phyloP scores from a whole-genome alignment of 768 basidiomycete genomes.

The Termitomyces sp. region DNA sequence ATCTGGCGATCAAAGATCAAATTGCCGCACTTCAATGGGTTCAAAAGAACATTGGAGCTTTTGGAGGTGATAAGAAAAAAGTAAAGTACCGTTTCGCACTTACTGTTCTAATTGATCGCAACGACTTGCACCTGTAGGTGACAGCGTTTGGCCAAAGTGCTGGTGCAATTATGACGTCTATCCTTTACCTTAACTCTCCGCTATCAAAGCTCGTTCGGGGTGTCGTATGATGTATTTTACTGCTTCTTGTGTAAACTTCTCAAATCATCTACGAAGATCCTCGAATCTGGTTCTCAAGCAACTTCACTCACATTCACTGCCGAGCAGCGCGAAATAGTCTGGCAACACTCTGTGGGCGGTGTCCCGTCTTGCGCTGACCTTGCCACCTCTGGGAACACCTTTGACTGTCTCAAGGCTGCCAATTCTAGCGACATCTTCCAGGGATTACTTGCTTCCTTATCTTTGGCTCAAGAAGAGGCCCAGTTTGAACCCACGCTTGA shows the following conservation, averaged over 20 bases:
- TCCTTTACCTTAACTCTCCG: not conserved
- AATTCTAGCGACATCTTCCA: slow-evolving; percentile 23
- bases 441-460: slow-evolving; percentile 18
- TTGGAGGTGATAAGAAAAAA: slow-evolving; percentile 49
- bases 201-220: slow-evolving; percentile 16
- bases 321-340: slow-evolving; percentile 21
- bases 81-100: slow-evolving; percentile 25
- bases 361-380: slow-evolving; percentile 20
- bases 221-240: slow-evolving; percentile 18
- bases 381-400: slow-evolving; percentile 24
- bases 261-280: slow-evolving; percentile 23
- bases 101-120: too few relatives aligned
- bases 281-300: slow-evolving; percentile 35
- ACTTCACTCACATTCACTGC: slow-evolving; percentile 22
- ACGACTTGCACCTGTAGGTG: not conserved
- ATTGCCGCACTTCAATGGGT: slow-evolving; percentile 40
- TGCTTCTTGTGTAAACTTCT: not conserved
- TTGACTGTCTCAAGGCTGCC: slow-evolving; percentile 23
- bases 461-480: slow-evolving; percentile 18
- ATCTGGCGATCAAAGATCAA: slow-evolving; percentile 36
- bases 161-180: not conserved
- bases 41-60: slow-evolving; percentile 44
- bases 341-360: slow-evolving; percentile 24
- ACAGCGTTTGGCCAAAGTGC: not conserved
- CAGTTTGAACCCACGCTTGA: slow-evolving; percentile 35